Conservation (phyloP, 495 filamentous ascomycete species). For the Trichocladium antarcticum region DNA sequence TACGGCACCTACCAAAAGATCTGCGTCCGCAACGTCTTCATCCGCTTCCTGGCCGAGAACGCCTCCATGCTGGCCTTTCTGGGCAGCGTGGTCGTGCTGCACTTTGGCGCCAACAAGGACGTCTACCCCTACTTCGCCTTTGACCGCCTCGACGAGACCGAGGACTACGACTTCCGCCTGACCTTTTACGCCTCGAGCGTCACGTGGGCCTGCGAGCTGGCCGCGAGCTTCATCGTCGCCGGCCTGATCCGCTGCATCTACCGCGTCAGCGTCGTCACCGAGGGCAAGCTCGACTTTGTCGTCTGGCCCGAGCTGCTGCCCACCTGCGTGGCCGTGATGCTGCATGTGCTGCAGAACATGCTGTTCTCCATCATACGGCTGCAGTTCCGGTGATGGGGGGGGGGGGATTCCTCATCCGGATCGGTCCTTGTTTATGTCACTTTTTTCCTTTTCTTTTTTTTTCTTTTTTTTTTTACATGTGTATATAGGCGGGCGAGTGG, state of each 20-base stretch:
- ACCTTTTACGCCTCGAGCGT: conserved; percentile 49
- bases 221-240: conserved; percentile 45
- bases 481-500: neutral
- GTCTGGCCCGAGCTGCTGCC: conserved; percentile 53
- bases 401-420: neutral
- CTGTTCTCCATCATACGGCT: conserved; percentile 51
- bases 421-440: neutral
- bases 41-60: conserved; percentile 50
- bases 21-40: conserved; percentile 49
- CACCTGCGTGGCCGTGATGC: conserved; percentile 47
- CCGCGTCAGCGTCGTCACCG: conserved; percentile 45
- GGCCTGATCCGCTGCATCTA: conserved; percentile 44
- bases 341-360: conserved; percentile 59
- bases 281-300: conserved; percentile 48
- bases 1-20: conserved; percentile 50
- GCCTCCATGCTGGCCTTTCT: conserved; percentile 55
- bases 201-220: conserved; percentile 52
- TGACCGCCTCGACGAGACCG: conserved; percentile 32
- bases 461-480: neutral
- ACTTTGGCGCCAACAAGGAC: conserved; percentile 51
- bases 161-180: conserved; percentile 43
- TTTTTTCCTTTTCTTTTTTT: neutral
- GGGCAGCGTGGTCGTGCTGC: conserved; percentile 47
- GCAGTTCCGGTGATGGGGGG: conserved; percentile 38
- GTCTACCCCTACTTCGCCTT: conserved; percentile 50